Conservation (phyloP, 225 moss, liverwort and hornwort species). For the Polytrichum commune region DNA sequence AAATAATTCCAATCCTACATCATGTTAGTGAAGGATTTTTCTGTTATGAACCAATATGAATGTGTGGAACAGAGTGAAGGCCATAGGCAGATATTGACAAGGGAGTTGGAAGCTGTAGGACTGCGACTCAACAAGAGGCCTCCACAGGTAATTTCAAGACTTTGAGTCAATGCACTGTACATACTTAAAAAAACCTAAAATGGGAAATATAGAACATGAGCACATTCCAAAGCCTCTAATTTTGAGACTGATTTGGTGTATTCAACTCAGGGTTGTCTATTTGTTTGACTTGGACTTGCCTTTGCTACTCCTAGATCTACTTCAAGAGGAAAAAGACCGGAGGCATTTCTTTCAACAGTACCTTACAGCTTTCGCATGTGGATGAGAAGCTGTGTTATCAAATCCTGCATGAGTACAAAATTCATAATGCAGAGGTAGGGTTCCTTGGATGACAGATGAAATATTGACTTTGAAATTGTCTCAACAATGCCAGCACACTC, state of each 20-base stretch:
- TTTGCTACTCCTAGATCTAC: constrained; percentile 60
- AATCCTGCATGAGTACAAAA: constrained; percentile 99
- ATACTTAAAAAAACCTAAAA: no score
- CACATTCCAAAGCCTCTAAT: no score
- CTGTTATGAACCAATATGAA: neutral
- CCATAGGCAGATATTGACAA: constrained; percentile 92
- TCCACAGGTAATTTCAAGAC: constrained; percentile 59
- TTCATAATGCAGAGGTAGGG: constrained; percentile 96
- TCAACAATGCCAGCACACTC: no score
- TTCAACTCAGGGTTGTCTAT: no score
- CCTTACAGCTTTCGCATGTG: constrained; percentile 79
- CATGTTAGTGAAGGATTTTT: neutral
- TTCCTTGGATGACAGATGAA: neutral
- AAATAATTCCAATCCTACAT: neutral
- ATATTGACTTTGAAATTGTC: no score
- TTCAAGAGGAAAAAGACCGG: constrained; percentile 99
- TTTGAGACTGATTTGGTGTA: no score
- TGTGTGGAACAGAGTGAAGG: constrained; percentile 79
- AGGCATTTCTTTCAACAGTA: constrained; percentile 98
- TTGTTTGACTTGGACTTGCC: constrained; percentile 8
- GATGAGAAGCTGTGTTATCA: constrained; percentile 99
- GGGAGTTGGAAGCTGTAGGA: constrained; percentile 98
- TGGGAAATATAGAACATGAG: no score
- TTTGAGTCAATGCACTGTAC: neutral
- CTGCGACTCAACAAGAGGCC: constrained; percentile 96